phyloP scores from a whole-genome alignment of 1,284 basidiomycete genomes.

The Kalmanozyma brasiliensis region DNA sequence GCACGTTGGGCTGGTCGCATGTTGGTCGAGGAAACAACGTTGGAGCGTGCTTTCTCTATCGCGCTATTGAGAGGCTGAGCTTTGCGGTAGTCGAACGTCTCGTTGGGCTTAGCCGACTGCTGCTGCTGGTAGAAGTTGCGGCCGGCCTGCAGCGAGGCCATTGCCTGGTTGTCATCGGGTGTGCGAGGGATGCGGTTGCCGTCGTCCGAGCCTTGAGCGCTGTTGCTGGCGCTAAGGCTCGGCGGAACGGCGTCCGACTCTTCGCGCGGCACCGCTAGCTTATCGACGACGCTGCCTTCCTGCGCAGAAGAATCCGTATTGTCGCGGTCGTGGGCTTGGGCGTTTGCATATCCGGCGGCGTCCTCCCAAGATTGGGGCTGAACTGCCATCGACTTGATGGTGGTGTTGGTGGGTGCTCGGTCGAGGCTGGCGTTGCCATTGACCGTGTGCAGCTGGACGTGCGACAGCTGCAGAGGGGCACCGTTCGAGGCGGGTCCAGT shows the following conservation, averaged over 20 bases:
- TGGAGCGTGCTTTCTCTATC: slow-evolving; percentile 2
- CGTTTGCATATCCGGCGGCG: background rate
- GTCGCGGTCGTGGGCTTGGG: slow-evolving; percentile 16
- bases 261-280: slow-evolving; percentile 33
- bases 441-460: slow-evolving; percentile 3
- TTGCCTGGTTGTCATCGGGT: slow-evolving; percentile 30
- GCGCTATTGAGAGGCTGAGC: slow-evolving; percentile 4
- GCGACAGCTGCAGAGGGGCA: slow-evolving; percentile 2
- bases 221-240: slow-evolving; percentile 38
- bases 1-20: slow-evolving; percentile 44
- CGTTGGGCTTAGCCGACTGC: background rate
- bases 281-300: slow-evolving; percentile 48
- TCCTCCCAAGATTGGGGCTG: slow-evolving; percentile 40
- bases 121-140: slow-evolving; percentile 14
- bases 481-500: slow-evolving; percentile 9
- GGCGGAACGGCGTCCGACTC: slow-evolving; percentile 40
- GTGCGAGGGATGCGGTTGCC: slow-evolving; percentile 40
- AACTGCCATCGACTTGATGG: slow-evolving; percentile 43
- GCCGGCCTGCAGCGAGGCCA: slow-evolving; percentile 8
- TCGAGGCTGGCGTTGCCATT: slow-evolving; percentile 20
- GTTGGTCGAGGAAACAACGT: slow-evolving; percentile 4
- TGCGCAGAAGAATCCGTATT: slow-evolving; percentile 23
- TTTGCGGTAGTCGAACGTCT: slow-evolving; percentile 12
- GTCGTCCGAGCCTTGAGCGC: slow-evolving; percentile 45
- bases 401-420: slow-evolving; percentile 34